Conservation (phyloP, 805 yeast species). For the Kluyveromyces wickerhamii region DNA sequence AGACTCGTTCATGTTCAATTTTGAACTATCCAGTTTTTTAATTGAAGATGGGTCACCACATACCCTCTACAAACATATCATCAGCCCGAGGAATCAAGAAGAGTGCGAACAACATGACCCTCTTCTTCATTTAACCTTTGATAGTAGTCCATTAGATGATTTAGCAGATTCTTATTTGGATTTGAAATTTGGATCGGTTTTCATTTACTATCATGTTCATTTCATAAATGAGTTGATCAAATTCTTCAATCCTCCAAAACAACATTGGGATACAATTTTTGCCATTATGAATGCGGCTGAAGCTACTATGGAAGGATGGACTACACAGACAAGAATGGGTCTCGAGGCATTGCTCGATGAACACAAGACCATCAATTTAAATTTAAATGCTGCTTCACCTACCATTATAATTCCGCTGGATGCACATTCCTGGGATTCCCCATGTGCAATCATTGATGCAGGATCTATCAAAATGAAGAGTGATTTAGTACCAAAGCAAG, state of each 20-base stretch:
- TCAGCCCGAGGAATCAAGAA: constrained; percentile 42
- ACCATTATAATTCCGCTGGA: constrained; percentile 79
- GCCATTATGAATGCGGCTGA: constrained; percentile 93
- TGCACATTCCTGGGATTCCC: constrained; percentile 69
- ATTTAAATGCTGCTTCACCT: constrained; percentile 91
- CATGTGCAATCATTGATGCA: constrained; percentile 89
- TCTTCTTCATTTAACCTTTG: constrained; percentile 75
- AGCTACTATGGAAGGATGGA: constrained; percentile 84
- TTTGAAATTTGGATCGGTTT: constrained; percentile 76
- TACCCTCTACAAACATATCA: constrained; percentile 78
- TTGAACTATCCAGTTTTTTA: constrained; percentile 71
- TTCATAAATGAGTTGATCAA: constrained; percentile 66
- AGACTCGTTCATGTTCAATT: constrained; percentile 63
- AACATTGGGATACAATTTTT: constrained; percentile 79
- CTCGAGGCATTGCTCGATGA: constrained; percentile 89
- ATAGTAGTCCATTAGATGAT: constrained; percentile 76
- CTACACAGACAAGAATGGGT: constrained; percentile 85
- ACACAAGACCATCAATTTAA: constrained; percentile 81
- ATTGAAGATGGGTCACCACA: constrained; percentile 81
- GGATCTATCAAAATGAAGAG: constrained; percentile 85
- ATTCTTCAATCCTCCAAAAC: constrained; percentile 83
- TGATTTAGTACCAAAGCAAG: constrained; percentile 65
- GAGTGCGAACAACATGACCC: constrained; percentile 41
- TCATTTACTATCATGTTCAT: constrained; percentile 79
- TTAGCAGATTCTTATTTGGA: constrained; percentile 72